Conservation (phyloP, 2,329 filamentous ascomycete species). For the Ascochyta pisi region DNA sequence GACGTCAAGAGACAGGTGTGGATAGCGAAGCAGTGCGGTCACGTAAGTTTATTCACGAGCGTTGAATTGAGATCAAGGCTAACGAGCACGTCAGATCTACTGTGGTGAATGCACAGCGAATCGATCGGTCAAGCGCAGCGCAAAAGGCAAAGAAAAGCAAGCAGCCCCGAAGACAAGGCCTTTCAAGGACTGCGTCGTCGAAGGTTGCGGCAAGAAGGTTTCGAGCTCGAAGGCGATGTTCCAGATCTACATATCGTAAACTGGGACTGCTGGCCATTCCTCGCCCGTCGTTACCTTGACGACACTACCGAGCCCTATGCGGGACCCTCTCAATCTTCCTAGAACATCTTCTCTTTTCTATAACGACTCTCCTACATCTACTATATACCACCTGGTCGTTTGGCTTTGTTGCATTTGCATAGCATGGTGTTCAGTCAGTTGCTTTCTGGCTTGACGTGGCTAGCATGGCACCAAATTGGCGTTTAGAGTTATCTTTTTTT, state of each 20-base stretch:
- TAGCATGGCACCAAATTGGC: conserved; percentile 4
- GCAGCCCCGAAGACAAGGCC: conserved; percentile 37
- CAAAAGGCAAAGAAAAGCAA: conserved; percentile 50
- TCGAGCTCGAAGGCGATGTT: conserved; percentile 46
- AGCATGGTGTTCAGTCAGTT: conserved; percentile 20
- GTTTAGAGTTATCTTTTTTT: background rate
- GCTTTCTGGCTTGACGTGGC: background rate
- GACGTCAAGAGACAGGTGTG: conserved; percentile 83
- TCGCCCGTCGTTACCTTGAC: background rate
- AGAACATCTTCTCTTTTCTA: background rate
- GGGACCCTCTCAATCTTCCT: background rate
- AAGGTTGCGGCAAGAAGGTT: conserved; percentile 51
- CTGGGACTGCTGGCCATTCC: background rate
- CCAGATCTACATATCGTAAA: conserved; percentile 50
- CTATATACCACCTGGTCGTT: background rate
- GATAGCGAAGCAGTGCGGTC: conserved; percentile 89
- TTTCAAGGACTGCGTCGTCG: conserved; percentile 56
- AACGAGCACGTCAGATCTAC: conserved; percentile 53
- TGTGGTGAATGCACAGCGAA: conserved; percentile 59
- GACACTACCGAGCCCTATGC: background rate
- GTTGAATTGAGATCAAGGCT: background rate
- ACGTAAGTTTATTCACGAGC: conserved; percentile 65
- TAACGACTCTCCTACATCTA: conserved; percentile 10
- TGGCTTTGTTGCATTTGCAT: conserved; percentile 28
- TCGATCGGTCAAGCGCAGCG: conserved; percentile 45